Evolutionary conservation across 768 basidiomycete genomes (phyloP).

Genomic region (Nidula microcarpa): DNA sequence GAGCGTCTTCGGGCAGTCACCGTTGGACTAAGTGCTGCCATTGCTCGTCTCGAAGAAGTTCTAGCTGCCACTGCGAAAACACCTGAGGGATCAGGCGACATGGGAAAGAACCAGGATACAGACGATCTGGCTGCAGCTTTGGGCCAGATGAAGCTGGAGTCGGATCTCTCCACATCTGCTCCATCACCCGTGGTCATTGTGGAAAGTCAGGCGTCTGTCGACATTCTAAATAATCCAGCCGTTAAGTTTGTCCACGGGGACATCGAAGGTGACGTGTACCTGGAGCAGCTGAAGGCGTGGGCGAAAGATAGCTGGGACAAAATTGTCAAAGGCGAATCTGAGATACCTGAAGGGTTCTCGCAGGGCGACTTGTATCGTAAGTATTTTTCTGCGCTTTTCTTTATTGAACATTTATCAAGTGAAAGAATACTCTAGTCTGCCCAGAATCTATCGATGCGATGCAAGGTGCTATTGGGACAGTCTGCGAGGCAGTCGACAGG

Average conservation of each 20-base stretch:
- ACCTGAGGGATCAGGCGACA: background rate
- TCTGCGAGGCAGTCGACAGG: slow-evolving; percentile 84
- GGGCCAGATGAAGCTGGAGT: slow-evolving; percentile 19
- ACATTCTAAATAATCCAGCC: slow-evolving; percentile 57
- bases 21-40: slow-evolving; percentile 75
- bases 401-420: background rate
- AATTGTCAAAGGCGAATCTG: slow-evolving; percentile 58
- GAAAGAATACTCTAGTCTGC: slow-evolving; percentile 52
- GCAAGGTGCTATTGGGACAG: slow-evolving; percentile 75
- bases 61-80: slow-evolving; percentile 1
- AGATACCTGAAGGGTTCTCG: slow-evolving; percentile 69
- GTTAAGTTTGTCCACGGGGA: slow-evolving; percentile 76
- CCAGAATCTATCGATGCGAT: slow-evolving; percentile 74
- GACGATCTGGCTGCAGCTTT: slow-evolving; percentile 20
- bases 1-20: slow-evolving; percentile 85
- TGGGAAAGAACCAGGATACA: slow-evolving; percentile 7
- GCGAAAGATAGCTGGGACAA: slow-evolving; percentile 56
- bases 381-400: slow-evolving; percentile 20
- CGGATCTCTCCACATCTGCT: background rate
- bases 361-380: slow-evolving; percentile 85
- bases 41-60: slow-evolving; percentile 63
- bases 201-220: slow-evolving; percentile 48
- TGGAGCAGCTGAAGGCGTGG: slow-evolving; percentile 62
- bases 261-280: slow-evolving; percentile 61
- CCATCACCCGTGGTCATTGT: slow-evolving; percentile 37